Base-by-base conservation (phyloP, 257 asterid genomes). In the Nicotiana sylvestris region DNA sequence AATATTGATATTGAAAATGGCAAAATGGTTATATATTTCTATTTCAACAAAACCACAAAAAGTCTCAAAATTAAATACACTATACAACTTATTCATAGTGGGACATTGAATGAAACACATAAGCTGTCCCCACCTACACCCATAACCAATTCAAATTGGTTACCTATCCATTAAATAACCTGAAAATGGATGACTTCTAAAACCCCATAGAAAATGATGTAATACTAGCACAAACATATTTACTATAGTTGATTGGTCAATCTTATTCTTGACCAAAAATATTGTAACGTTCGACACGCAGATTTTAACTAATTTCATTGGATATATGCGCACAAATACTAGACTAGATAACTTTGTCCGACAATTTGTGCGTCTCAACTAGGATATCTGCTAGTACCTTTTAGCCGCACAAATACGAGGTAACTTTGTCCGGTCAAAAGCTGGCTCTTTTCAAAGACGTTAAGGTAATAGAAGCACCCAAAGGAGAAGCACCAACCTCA, bases 371-470 rank as follows among this genome's bases (percentile, higher is more conserved):
- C 6, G 6, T 33, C 37, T 33, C 6, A 4, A 33, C 6, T 33
- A 33, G 2, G 1, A 39, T 43, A 43, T 43, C 0, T 43, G 11
- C 0, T 8, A 35, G 6, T 35, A 39, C 11, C 3, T 8, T 43
- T 43, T 9, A 46, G 58, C 67, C 68, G 56, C 6, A 33, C 29
- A 15, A 17, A 4, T 9, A n/a, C n/a, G 12, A 32, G 32, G 6
- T 29, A 1, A n/a, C 9, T 66, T n/a, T 12, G 6, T 32, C 56
- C 72, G 61, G 67, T 88, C 86, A 94, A 78, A 90, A 88, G 66
- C 86, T 88, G 2, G 97, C 97, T 18, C 88, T 91, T 77, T 91
- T 93, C 80, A 95, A 78, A 30, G 97, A 93, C 65, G 97, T 92
- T 2, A 95, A 72, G 16, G 95, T 92, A 21, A 93, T 90, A n/a